Evolutionary conservation across 2,329 filamentous ascomycete species (phyloP), one percentile per base, ranked within the genome.

Genomic region (Penicillium frequentans): DNA sequence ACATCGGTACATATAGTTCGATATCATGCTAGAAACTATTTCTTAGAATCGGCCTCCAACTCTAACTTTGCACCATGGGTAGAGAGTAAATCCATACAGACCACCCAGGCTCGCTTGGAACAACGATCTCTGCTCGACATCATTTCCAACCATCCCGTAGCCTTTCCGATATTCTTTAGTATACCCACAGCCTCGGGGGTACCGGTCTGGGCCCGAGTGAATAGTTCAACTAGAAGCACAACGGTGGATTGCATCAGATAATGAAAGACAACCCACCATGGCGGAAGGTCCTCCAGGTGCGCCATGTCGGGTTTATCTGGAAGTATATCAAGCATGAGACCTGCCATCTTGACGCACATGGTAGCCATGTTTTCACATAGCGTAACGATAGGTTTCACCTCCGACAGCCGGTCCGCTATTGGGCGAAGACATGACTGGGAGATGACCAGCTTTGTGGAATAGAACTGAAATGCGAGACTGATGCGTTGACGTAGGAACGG

Each of bases 391-490:
- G 39, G 11, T 13, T 42, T 23, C 19, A 23, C 19, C 39, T 7
- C n/a, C 11, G 19, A 42, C 3, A 23, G 19, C 39, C 5, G 69
- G 57, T 24, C 70, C 66, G 33, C 68, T n/a, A 73, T 59, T 13
- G 70, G 72, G 51, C 72, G 76, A 11, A 79, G 71, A 55, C 74
- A 79, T 33, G 77, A 77, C 48, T 78, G 75, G 39, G 75, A 68
- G 24, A 78, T 73, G 9, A 77, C 67, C 43, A 77, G 69, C 49
- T 74, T 76, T n/a, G 72, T 70, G 52, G 75, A 75, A 54, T 77
- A 77, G 62, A 74, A 79, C 48, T 67, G 67, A 57, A 79, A 75
- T 4, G 70, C 76, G 13, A 79, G 66, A 54, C 65, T 64, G 24
- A 71, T 56, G 29, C 75, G 69, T 44, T 72, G 68, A 39, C 72